Percentiles rank a stretch among this genome's conserved stretches.
Evolutionary conservation across 495 filamentous ascomycete species (phyloP).

Genomic region (Aspergillus incahuasiensis): DNA sequence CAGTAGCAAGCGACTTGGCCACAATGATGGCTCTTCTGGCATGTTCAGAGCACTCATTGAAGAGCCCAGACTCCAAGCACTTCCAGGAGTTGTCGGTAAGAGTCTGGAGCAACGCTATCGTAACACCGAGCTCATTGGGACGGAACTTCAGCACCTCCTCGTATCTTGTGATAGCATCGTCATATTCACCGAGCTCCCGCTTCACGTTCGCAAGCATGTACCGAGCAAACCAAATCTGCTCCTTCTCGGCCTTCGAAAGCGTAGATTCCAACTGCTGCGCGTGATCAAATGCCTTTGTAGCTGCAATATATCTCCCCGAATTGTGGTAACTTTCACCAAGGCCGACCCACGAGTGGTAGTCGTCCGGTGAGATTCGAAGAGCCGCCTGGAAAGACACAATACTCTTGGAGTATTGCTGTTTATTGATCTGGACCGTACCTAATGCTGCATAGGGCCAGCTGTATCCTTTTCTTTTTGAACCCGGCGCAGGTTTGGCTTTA

Average conservation of each 20-base stretch:
- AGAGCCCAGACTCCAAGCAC: slow-evolving; percentile 74
- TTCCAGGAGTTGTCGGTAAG: slow-evolving; percentile 75
- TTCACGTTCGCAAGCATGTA: slow-evolving; percentile 97
- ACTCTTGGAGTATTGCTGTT: slow-evolving; percentile 81
- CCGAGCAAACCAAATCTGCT: slow-evolving; percentile 85
- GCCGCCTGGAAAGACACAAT: slow-evolving; percentile 89
- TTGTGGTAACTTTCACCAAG: slow-evolving; percentile 94
- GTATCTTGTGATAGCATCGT: slow-evolving; percentile 74
- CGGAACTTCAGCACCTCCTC: slow-evolving; percentile 59
- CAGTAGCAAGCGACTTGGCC: slow-evolving; percentile 46
- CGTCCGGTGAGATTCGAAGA: slow-evolving; percentile 72
- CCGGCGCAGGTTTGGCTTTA: slow-evolving; percentile 79
- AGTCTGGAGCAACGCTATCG: slow-evolving; percentile 80
- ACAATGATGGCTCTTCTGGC: slow-evolving; percentile 56
- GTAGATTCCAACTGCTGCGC: slow-evolving; percentile 61
- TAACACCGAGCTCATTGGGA: slow-evolving; percentile 76
- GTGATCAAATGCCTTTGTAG: slow-evolving; percentile 83
- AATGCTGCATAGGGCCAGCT: slow-evolving; percentile 98
- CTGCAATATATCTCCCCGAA: slow-evolving; percentile 85
- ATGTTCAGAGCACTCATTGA: slow-evolving; percentile 68
- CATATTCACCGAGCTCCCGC: slow-evolving; percentile 83
- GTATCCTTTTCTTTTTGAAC: slow-evolving; percentile 81
- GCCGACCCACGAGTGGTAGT: slow-evolving; percentile 95
- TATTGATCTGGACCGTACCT: slow-evolving; percentile 93
- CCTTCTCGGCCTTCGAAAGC: slow-evolving; percentile 37